Percentiles rank a stretch among this genome's conserved stretches.
Evolutionary conservation across 2,329 filamentous ascomycete genomes (phyloP).

Genomic region (Apiospora hydei): DNA sequence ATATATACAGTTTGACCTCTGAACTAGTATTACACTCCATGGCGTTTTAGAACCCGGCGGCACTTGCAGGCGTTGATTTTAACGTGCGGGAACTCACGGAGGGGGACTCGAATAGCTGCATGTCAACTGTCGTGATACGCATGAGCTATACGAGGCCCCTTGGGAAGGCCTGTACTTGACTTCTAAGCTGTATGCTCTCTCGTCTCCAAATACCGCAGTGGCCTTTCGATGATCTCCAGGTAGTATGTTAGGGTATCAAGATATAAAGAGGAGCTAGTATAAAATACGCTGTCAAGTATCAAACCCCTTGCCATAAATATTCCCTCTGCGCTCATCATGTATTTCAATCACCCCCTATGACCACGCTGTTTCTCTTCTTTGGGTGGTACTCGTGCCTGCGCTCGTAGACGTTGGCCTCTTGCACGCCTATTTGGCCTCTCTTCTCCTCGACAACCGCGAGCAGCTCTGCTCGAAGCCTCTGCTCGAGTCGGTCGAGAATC

Average conservation of each 20-base stretch:
- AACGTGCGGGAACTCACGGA: not conserved
- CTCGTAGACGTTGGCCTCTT: not conserved
- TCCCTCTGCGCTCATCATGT: not conserved
- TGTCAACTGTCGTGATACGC: not conserved
- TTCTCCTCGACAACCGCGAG: slow-evolving; percentile 36
- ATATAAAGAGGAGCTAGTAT: not conserved
- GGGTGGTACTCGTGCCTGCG: not conserved
- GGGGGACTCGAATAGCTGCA: not conserved
- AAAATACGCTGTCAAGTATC: not conserved
- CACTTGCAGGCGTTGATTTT: not conserved
- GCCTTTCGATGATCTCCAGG: not conserved
- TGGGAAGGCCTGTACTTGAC: not conserved
- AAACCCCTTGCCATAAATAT: not conserved
- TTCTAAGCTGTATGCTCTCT: not conserved
- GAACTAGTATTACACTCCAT: not conserved
- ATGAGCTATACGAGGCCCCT: too few species aligned
- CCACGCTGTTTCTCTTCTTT: not conserved
- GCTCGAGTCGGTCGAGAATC: slow-evolving; percentile 71
- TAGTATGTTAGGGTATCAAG: not conserved
- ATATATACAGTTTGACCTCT: not conserved
- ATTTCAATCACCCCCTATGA: not conserved
- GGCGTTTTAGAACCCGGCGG: too few species aligned
- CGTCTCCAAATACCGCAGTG: too few species aligned
- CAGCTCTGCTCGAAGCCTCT: slow-evolving; percentile 60
- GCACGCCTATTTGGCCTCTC: slow-evolving; percentile 26